Percentiles rank a stretch among this genome's conserved stretches.
Evolutionary conservation across 805 yeast species (phyloP).

Genomic region (Candida railenensis): DNA sequence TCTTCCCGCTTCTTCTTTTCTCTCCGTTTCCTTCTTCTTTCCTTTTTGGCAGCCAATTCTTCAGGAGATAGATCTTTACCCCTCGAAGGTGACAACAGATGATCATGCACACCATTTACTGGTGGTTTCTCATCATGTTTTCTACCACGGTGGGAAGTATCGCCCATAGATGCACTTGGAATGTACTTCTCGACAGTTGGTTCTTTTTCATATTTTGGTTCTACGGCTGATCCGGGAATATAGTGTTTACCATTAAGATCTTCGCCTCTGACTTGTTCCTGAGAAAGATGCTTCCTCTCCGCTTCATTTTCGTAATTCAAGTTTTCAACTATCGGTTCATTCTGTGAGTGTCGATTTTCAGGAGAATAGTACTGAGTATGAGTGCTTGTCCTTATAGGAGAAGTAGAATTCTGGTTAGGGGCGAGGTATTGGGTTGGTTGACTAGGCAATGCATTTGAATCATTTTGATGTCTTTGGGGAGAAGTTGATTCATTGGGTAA

Average conservation of each 20-base stretch:
- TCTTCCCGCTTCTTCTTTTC: constrained; percentile 17
- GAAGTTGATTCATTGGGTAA: not conserved
- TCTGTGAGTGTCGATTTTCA: constrained; percentile 3
- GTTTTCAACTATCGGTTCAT: constrained; percentile 2
- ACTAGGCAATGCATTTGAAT: not conserved
- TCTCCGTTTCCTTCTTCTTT: constrained; percentile 16
- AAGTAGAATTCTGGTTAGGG: not conserved
- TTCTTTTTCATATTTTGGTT: not conserved
- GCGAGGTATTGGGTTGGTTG: constrained; percentile 8
- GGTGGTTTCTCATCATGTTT: not conserved
- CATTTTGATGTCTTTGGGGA: not conserved
- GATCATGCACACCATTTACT: not conserved
- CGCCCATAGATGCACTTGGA: not conserved
- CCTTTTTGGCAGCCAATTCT: constrained; percentile 13
- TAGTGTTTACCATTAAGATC: constrained; percentile 29
- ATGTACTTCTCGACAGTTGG: not conserved
- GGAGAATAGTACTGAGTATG: constrained; percentile 1
- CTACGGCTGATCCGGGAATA: constrained; percentile 14
- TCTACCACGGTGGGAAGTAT: not conserved
- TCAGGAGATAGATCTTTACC: constrained; percentile 2
- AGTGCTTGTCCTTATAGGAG: not conserved
- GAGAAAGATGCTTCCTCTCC: constrained; percentile 11
- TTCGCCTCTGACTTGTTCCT: constrained; percentile 7
- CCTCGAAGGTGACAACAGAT: not conserved
- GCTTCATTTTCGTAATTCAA: constrained; percentile 18